phyloP scores from a whole-genome alignment of 352 stramenopile genomes.

The Pythium chondricola region DNA sequence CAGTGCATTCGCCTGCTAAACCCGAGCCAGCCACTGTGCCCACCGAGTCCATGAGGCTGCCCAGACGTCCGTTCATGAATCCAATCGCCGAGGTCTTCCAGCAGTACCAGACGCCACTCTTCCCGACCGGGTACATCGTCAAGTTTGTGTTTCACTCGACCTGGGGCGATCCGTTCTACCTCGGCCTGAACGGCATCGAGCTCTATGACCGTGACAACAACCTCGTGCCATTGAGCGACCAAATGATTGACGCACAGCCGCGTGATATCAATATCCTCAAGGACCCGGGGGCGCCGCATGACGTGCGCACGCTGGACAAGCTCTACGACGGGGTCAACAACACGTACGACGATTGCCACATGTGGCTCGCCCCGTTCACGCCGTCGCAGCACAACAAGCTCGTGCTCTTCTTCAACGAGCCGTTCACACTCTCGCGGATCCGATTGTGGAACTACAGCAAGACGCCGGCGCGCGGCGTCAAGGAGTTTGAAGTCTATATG shows the following conservation, averaged over 20 bases:
- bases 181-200: slow-evolving; percentile 79
- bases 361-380: slow-evolving; percentile 69
- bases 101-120: slow-evolving; percentile 85
- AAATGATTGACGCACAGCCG: slow-evolving; percentile 65
- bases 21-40: too few relatives aligned
- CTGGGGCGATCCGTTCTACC: slow-evolving; percentile 72
- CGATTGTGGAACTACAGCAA: slow-evolving; percentile 88
- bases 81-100: slow-evolving; percentile 64
- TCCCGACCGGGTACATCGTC: slow-evolving; percentile 81
- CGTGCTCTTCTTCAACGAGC: slow-evolving; percentile 74
- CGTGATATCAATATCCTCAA: slow-evolving; percentile 82
- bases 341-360: slow-evolving; percentile 71
- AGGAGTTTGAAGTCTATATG: slow-evolving; percentile 77
- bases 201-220: slow-evolving; percentile 54
- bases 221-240: slow-evolving; percentile 28
- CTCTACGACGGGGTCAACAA: slow-evolving; percentile 70
- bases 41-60: too few relatives aligned
- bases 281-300: slow-evolving; percentile 42
- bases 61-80: slow-evolving; percentile 23
- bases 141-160: slow-evolving; percentile 78
- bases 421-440: slow-evolving; percentile 69
- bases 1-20: slow-evolving; percentile 14
- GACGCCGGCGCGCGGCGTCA: slow-evolving; percentile 64
- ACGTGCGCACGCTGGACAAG: slow-evolving; percentile 70
- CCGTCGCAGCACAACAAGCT: slow-evolving; percentile 62